Conservation (phyloP, 768 basidiomycete species). For the Amanita phalloides region DNA sequence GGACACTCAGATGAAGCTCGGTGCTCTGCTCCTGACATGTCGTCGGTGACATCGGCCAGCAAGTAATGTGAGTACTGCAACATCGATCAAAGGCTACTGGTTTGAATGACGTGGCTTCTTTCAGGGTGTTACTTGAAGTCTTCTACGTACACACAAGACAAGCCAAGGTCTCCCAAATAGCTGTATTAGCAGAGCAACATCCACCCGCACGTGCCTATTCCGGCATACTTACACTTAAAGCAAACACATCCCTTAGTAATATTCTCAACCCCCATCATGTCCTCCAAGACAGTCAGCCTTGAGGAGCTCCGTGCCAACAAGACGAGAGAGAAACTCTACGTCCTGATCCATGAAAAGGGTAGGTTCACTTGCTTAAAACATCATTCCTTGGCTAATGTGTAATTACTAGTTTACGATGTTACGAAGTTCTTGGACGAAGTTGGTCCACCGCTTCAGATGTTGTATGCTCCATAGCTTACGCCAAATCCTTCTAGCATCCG, state of each 20-base stretch:
- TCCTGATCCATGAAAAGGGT: constrained; percentile 86
- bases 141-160: constrained; percentile 33
- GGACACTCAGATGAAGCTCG: constrained; percentile 98
- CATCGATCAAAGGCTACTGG: constrained; percentile 4
- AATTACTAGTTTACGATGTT: constrained; percentile 73
- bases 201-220: too few relatives aligned
- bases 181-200: too few relatives aligned
- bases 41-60: constrained; percentile 78
- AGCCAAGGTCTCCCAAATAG: too few relatives aligned
- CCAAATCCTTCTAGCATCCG: constrained; percentile 53
- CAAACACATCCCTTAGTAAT: constrained; percentile 10
- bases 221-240: too few relatives aligned
- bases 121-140: constrained; percentile 45
- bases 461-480: not conserved
- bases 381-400: constrained; percentile 11
- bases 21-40: constrained; percentile 74
- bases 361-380: constrained; percentile 15
- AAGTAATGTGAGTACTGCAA: constrained; percentile 37
- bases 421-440: constrained; percentile 95
- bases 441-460: constrained; percentile 9
- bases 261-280: constrained; percentile 17
- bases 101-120: constrained; percentile 2
- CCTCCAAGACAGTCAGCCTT: constrained; percentile 48
- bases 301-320: constrained; percentile 74
- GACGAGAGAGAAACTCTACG: constrained; percentile 65